Evolutionary conservation across 2,329 filamentous ascomycete species (phyloP), one percentile per base, ranked within the genome.

Genomic region (Arthrobotrys pseudoclavata): DNA sequence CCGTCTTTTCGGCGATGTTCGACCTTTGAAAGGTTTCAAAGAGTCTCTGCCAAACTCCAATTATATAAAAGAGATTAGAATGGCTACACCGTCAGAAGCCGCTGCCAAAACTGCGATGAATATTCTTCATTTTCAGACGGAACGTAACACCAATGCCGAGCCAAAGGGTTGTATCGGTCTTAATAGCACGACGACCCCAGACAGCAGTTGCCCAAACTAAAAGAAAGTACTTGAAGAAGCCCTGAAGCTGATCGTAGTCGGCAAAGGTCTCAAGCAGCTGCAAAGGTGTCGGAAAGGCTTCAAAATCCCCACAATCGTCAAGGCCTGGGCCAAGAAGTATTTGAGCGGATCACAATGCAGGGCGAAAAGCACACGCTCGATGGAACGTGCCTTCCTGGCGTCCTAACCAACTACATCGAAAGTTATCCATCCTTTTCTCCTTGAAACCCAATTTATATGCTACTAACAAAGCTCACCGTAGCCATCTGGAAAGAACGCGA

Each of bases 1-100:
- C 57, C 3, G 37, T 45, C 6, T 47, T 62, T 7, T 13, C 12
- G n/a, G 22, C 37, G 13, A 62, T 62, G 57, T 15, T 62, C 20
- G 22, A 62, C 57, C 57, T 4, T 1, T 20, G 20, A 62, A 62
- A 13, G 57, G 37, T 1, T 62, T 45, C 13, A 62, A 62, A 47
- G 57, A 62, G 29, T 62, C 57, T 4, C 37, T 24, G 12, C 29
- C 15, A 0, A 47, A 42, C 2, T 0, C 12, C 12, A 22, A 62
- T 0, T 37, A 37, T 5, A 26, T 29, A 13, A 62, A 45, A 15
- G 37, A 62, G 15, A 62, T 62, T 3, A 3, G 57, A 1, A 9
- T 62, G 1, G 5, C 22, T 15, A n/a, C 57, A 1, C 10, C 4
- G 4, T 26, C 34, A 18, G 34, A 26, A 9, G 26, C 9, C 4